Percentiles rank a stretch among this genome's conserved stretches.
Conservation (phyloP, 2,329 filamentous ascomycete species). For the Tolypocladium endophyticum region DNA sequence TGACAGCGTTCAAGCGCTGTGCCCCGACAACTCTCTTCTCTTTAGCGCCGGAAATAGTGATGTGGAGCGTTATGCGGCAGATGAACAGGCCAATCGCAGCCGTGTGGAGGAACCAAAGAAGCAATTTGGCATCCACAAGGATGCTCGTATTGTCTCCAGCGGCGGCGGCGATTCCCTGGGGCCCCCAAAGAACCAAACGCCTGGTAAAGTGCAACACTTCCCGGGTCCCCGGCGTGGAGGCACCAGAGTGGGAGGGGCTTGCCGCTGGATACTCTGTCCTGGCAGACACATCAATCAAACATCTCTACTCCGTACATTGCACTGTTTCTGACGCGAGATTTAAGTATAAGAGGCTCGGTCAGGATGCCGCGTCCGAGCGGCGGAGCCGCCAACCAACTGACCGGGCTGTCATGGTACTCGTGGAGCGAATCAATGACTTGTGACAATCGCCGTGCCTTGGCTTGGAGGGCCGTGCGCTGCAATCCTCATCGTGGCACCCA, state of each 20-base stretch:
- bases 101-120: conserved; percentile 13
- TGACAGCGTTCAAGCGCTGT: no score
- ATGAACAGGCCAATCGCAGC: conserved; percentile 9
- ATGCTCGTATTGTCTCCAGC: neutral
- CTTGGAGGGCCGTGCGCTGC: neutral
- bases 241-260: neutral
- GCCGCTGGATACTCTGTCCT: neutral
- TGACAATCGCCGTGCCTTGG: neutral
- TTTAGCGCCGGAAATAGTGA: neutral
- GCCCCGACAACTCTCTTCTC: neutral
- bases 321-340: neutral
- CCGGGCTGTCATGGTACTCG: neutral
- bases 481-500: neutral
- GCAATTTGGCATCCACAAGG: conserved; percentile 13
- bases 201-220: neutral
- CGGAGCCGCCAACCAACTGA: neutral
- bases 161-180: neutral
- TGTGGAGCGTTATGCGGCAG: conserved; percentile 6
- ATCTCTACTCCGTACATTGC: neutral
- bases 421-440: neutral
- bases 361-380: neutral
- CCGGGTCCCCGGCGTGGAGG: neutral
- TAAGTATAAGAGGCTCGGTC: neutral
- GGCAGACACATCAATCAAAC: neutral
- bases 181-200: neutral